Evolutionary conservation across 2,329 filamentous ascomycete species (phyloP), one percentile per base, ranked within the genome.

Genomic region (Aspergillus brunneoviolaceus): DNA sequence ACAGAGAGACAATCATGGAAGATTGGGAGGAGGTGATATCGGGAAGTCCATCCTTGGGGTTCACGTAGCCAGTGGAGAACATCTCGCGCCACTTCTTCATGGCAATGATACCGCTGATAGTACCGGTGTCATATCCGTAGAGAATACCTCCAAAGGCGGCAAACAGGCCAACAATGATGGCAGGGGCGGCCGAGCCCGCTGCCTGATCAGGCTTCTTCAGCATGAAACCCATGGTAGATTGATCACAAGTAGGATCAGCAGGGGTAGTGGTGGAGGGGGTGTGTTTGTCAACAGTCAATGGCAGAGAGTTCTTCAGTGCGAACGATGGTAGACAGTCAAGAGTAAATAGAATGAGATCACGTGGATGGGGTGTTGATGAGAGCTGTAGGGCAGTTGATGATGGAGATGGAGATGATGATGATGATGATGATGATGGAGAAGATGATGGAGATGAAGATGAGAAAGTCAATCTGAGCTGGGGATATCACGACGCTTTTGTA

Each of bases 1-100:
- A 83, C 65, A 92, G 89, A 12, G 88, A 90, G 69, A 86, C 86
- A 72, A 91, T 87, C 60, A 87, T 79, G 39, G 84, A 86, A 61
- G 65, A 67, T 47, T 68, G 65, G 60, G 91, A 87, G 81, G 81
- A 77, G 7, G 81, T 79, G 11, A 85, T 70, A 60, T 79, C 74
- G 62, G 79, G 80, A 16, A 78, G 65, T n/a, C 74, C 64, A 64
- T 74, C 77, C 29, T 65, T 63, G 1, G 71, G 72, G 27, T 79
- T 76, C 54, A 70, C 60, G 47, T 69, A 70, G 19, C 72, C 72
- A 6, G 72, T 74, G 2, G 72, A 74, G 61, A 75, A 75, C 19
- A 65, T 64, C 45, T 66, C 49, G 5, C 71, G 70, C 72, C 72
- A 83, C 66, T 79, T 77, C 48, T 73, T 69, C 76, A 83, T 83